Evolutionary conservation across 495 filamentous ascomycete genomes (phyloP).

Genomic region (Hyaloscypha bicolor): DNA sequence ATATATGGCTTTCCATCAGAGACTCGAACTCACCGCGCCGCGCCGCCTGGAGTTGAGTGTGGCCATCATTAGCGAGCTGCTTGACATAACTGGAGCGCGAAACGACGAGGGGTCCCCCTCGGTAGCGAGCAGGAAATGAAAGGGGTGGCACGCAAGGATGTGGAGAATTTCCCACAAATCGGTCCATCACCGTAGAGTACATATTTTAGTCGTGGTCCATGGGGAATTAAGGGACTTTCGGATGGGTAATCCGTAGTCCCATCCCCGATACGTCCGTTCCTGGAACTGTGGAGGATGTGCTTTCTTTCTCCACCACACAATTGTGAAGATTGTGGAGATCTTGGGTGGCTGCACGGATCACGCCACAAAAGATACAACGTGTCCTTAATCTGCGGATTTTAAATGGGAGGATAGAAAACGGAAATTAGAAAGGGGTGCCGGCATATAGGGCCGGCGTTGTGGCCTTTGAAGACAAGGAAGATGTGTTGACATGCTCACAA

Average conservation of each 20-base stretch:
- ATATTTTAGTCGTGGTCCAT: not conserved
- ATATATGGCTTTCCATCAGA: not conserved
- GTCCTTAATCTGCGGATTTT: not conserved
- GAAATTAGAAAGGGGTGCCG: not conserved
- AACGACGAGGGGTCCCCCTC: not conserved
- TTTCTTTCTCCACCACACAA: not conserved
- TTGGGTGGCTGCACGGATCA: no score
- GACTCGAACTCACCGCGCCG: not conserved
- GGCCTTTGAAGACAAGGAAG: not conserved
- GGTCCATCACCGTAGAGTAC: conserved; percentile 12
- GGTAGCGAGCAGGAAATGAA: not conserved
- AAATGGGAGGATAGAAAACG: not conserved
- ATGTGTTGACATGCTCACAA: not conserved
- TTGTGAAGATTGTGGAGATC: not conserved
- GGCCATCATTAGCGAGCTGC: not conserved
- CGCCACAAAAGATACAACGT: not conserved
- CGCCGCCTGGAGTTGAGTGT: not conserved
- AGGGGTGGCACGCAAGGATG: not conserved
- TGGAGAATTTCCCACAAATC: conserved; percentile 14
- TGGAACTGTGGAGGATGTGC: not conserved
- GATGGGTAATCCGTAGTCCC: not conserved
- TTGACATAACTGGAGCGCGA: not conserved
- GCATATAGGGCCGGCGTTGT: conserved; percentile 8
- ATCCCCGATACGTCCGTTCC: not conserved
- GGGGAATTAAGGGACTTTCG: conserved; percentile 1